Conservation (phyloP, 2,329 filamentous ascomycete genomes). For the Paracoccidioides brasiliensis region DNA sequence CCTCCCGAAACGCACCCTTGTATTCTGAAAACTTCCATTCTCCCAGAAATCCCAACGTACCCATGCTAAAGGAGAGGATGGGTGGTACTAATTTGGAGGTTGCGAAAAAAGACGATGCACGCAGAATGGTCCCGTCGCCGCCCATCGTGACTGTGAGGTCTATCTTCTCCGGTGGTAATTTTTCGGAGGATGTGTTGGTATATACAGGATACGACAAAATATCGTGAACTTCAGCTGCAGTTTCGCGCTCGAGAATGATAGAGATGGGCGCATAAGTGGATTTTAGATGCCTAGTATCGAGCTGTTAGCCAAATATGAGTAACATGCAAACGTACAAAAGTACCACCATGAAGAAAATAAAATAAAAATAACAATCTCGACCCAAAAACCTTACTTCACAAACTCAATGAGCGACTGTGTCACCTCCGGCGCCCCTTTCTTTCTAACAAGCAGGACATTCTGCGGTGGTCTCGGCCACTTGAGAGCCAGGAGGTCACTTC, state of each 20-base stretch:
- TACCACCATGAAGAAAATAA: neutral
- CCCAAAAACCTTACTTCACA: constrained; percentile 28
- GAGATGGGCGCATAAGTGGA: constrained; percentile 68
- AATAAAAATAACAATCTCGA: neutral
- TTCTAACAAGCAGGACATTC: constrained; percentile 57
- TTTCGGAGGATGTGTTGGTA: constrained; percentile 26
- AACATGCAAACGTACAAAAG: too few species aligned
- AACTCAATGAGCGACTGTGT: constrained; percentile 47
- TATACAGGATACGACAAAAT: constrained; percentile 63
- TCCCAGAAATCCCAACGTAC: constrained; percentile 82
- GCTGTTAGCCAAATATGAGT: constrained; percentile 13
- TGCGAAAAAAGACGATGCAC: constrained; percentile 76
- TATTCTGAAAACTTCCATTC: constrained; percentile 95
- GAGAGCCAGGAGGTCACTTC: constrained; percentile 50
- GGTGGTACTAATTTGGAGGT: constrained; percentile 71
- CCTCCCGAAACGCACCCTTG: constrained; percentile 81
- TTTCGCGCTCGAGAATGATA: constrained; percentile 67
- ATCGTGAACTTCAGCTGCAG: constrained; percentile 59
- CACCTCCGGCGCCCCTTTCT: constrained; percentile 44
- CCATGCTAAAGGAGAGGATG: constrained; percentile 92
- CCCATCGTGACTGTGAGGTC: constrained; percentile 84
- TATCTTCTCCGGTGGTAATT: constrained; percentile 60
- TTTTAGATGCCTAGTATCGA: constrained; percentile 56
- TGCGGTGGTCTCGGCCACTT: constrained; percentile 56
- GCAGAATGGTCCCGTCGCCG: constrained; percentile 82